Conservation (phyloP, 768 basidiomycete genomes). For the Russula earlei region DNA sequence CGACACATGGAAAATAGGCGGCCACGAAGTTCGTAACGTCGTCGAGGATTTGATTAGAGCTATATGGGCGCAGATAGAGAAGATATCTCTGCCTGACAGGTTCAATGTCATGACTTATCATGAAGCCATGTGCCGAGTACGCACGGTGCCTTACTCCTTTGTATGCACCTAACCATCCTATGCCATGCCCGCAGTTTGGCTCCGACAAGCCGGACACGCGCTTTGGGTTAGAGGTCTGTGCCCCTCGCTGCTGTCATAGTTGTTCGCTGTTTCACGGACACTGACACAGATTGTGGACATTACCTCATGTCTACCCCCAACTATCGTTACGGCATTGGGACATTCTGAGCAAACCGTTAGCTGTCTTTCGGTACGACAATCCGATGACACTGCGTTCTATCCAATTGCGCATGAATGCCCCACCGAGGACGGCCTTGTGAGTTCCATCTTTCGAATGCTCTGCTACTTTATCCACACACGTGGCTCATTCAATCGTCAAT, state of each 20-base stretch:
- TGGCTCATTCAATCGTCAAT: neutral
- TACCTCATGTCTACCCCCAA: constrained; percentile 26
- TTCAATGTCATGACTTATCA: constrained; percentile 83
- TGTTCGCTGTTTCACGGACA: neutral
- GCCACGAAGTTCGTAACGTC: constrained; percentile 66
- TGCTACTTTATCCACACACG: neutral
- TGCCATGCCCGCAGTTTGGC: constrained; percentile 55
- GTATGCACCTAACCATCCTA: constrained; percentile 17
- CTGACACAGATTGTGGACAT: constrained; percentile 28
- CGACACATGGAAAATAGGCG: constrained; percentile 76
- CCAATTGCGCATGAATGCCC: constrained; percentile 33
- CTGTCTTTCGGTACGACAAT: constrained; percentile 27
- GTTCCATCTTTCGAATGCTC: constrained; percentile 17
- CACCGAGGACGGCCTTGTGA: constrained; percentile 26
- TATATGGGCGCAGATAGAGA: constrained; percentile 70
- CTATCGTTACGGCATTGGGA: constrained; percentile 22
- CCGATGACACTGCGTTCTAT: constrained; percentile 28
- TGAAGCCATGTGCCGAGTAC: constrained; percentile 83
- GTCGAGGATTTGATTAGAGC: constrained; percentile 64
- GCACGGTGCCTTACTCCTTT: constrained; percentile 21
- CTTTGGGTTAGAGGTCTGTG: constrained; percentile 72
- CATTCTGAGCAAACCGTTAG: constrained; percentile 27
- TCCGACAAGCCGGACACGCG: constrained; percentile 93
- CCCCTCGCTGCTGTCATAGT: neutral
- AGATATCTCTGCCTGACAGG: constrained; percentile 44